Conservation (phyloP, 2,329 filamentous ascomycete species). For the Pseudogymnoascus sp. region DNA sequence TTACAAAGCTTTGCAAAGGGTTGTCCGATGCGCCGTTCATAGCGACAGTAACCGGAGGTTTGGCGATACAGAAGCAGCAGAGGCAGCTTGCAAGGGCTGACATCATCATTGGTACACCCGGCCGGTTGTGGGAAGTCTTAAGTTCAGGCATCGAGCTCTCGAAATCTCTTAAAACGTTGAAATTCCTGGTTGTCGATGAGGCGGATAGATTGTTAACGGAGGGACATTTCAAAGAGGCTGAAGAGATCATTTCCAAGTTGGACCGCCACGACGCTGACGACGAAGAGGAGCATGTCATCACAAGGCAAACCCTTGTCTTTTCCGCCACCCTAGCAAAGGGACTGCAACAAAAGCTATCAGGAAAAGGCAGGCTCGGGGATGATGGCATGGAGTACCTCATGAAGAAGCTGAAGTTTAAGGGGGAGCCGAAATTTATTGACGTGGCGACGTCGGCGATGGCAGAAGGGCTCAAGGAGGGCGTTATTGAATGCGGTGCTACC, state of each 20-base stretch:
- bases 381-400: constrained; percentile 90
- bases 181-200: constrained; percentile 86
- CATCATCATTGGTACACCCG: constrained; percentile 87
- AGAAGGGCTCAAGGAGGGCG: constrained; percentile 70
- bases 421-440: constrained; percentile 84
- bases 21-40: constrained; percentile 57
- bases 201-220: constrained; percentile 86
- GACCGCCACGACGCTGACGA: constrained; percentile 52
- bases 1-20: constrained; percentile 61
- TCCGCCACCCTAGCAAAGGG: constrained; percentile 92
- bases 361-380: constrained; percentile 54
- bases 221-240: constrained; percentile 89
- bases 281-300: constrained; percentile 35
- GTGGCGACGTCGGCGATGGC: constrained; percentile 91
- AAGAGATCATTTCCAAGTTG: constrained; percentile 74
- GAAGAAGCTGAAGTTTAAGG: constrained; percentile 78
- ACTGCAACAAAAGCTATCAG: constrained; percentile 80
- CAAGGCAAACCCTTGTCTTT: constrained; percentile 85
- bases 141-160: constrained; percentile 64
- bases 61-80: constrained; percentile 93
- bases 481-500: constrained; percentile 84
- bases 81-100: constrained; percentile 75
- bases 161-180: constrained; percentile 59
- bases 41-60: constrained; percentile 83
- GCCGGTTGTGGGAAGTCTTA: constrained; percentile 88